Base-by-base conservation (phyloP, 1,284 basidiomycete species). In the Baeospora myosura region DNA sequence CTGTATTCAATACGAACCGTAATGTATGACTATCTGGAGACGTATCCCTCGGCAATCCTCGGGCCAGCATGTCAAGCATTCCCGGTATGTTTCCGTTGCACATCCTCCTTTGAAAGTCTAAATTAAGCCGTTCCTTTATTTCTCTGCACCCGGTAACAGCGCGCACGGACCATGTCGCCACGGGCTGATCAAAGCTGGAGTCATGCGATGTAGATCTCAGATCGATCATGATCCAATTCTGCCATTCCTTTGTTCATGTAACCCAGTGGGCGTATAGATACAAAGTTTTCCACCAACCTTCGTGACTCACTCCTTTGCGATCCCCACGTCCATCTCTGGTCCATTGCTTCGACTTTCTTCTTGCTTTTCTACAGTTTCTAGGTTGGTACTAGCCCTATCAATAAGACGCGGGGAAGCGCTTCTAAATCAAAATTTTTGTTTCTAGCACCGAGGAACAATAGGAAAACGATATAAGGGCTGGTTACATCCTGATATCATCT, bases 391-490 rank as follows among this genome's bases (percentile, higher is more conserved):
- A n/a, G n/a, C n/a, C n/a, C n/a, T n/a, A n/a, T n/a, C n/a, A n/a
- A n/a, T n/a, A n/a, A n/a, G n/a, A n/a, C n/a, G n/a, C n/a, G n/a
- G n/a, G n/a, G n/a, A n/a, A n/a, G n/a, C n/a, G n/a, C n/a, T n/a
- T n/a, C n/a, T n/a, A n/a, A n/a, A n/a, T n/a, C n/a, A n/a, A n/a
- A n/a, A n/a, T n/a, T n/a, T n/a, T n/a, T n/a, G 25, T 42, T 42
- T 47, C 26, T 42, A 45, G 40, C 41, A 44, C 45, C 42, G 43
- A 49, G 48, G 41, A 57, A 65, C 62, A 65, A 65, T 65, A 64
- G 59, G 57, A 58, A 53, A 55, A 48, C 45, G 42, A 43, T 43
- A 47, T 39, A 42, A 18, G 32, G 32, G 8, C 8, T 17, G 11
- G 32, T 14, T 33, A 33, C 20, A 33, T 17, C 32, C 32, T 56